phyloP scores from a whole-genome alignment of 1,139 yeast genomes.

The Candida sp. region DNA sequence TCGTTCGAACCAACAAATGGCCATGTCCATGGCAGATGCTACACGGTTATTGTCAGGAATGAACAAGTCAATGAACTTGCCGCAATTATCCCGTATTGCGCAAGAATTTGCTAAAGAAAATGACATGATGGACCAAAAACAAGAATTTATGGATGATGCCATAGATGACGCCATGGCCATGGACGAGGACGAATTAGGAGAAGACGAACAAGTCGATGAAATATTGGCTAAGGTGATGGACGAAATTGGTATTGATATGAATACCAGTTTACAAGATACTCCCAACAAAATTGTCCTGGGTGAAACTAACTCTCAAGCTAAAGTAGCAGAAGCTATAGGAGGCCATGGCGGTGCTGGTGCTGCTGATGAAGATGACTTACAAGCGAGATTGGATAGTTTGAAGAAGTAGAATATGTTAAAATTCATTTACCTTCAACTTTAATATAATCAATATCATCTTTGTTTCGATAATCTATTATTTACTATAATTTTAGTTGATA shows the following conservation, averaged over 20 bases:
- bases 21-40: constrained; percentile 94
- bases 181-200: constrained; percentile 61
- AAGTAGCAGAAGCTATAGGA: constrained; percentile 48
- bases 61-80: constrained; percentile 88
- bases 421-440: no score
- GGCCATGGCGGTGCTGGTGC: constrained; percentile 23
- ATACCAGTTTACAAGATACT: constrained; percentile 61
- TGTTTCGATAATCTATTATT: no score
- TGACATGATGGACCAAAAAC: constrained; percentile 97
- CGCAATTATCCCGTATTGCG: constrained; percentile 83
- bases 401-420: constrained; percentile 58
- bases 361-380: constrained; percentile 76
- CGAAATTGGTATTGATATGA: constrained; percentile 91
- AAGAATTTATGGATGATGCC: constrained; percentile 98
- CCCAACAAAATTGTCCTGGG: constrained; percentile 49
- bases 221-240: constrained; percentile 89
- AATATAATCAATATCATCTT: no score
- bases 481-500: no score
- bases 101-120: constrained; percentile 95
- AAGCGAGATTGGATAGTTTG: constrained; percentile 82
- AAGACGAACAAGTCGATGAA: constrained; percentile 90
- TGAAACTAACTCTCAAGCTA: constrained; percentile 23
- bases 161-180: constrained; percentile 94
- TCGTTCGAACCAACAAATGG: constrained; percentile 93
- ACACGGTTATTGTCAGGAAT: constrained; percentile 79